Evolutionary conservation across 768 basidiomycete species (phyloP).

Genomic region (Clavulina sp.): DNA sequence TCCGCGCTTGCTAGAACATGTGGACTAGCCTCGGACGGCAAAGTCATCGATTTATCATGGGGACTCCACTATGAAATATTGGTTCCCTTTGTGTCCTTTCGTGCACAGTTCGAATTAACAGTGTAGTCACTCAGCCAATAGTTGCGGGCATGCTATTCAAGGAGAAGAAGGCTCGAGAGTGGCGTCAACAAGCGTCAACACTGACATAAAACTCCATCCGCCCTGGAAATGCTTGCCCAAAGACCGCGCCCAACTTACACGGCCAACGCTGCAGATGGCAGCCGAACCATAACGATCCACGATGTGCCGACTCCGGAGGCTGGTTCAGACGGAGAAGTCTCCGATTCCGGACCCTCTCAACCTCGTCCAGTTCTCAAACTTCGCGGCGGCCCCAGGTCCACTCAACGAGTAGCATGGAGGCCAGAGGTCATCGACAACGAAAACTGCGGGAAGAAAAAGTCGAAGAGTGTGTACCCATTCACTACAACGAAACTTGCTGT

Average conservation of each 20-base stretch:
- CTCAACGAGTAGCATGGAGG: slow-evolving; percentile 59
- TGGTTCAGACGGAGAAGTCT: not conserved
- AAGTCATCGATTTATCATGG: too few species aligned
- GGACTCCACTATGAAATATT: too few species aligned
- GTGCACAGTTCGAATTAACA: too few species aligned
- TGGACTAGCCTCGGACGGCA: too few species aligned
- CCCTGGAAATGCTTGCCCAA: slow-evolving; percentile 2
- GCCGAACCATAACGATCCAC: slow-evolving; percentile 19
- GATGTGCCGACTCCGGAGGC: slow-evolving; percentile 17
- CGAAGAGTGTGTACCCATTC: slow-evolving; percentile 56
- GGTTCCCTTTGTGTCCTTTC: too few species aligned
- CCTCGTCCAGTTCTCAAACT: slow-evolving; percentile 22
- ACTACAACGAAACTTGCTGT: not conserved
- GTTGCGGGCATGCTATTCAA: too few species aligned
- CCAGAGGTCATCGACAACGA: slow-evolving; percentile 87
- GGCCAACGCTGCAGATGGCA: slow-evolving; percentile 15
- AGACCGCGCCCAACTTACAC: not conserved
- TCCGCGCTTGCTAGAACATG: too few species aligned
- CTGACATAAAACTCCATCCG: too few species aligned
- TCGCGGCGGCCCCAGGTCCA: slow-evolving; percentile 31
- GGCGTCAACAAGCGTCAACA: too few species aligned
- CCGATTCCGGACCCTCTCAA: slow-evolving; percentile 8
- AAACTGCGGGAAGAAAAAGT: slow-evolving; percentile 72
- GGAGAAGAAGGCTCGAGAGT: too few species aligned
- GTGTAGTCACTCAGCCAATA: too few species aligned